Evolutionary conservation across 352 stramenopile genomes (phyloP).

Genomic region (Phytophthora quininea): DNA sequence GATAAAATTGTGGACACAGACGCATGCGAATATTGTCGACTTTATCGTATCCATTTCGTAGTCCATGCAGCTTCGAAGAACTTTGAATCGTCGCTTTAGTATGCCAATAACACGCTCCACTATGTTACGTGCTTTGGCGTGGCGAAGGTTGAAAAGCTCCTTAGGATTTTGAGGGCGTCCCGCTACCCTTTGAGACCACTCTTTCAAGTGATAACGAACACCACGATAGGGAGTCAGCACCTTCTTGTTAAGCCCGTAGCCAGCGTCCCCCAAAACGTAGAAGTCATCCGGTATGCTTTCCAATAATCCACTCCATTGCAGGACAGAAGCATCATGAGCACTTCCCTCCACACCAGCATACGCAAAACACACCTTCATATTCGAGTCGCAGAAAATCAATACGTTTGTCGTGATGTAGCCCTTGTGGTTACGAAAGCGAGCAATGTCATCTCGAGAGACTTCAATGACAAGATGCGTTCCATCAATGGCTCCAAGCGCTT

Average conservation of each 20-base stretch:
- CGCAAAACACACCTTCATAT: constrained; percentile 5
- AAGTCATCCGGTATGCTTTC: background rate
- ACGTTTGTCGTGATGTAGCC: constrained; percentile 15
- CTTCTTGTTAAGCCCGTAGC: constrained; percentile 3
- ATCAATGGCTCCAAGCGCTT: constrained; percentile 13
- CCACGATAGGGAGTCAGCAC: constrained; percentile 9
- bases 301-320: constrained; percentile 8
- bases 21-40: background rate
- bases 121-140: constrained; percentile 11
- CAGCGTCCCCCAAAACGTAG: constrained; percentile 13
- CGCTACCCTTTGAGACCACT: background rate
- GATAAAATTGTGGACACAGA: background rate
- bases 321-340: constrained; percentile 13
- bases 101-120: constrained; percentile 10
- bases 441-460: background rate
- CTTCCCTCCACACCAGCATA: constrained; percentile 10
- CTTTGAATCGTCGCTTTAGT: constrained; percentile 12
- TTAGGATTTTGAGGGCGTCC: constrained; percentile 4
- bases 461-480: constrained; percentile 8
- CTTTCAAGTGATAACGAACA: constrained; percentile 13
- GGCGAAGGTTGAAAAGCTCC: constrained; percentile 13
- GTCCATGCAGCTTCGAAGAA: constrained; percentile 2
- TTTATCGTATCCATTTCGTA: constrained; percentile 4
- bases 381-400: constrained; percentile 6
- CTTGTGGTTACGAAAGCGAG: constrained; percentile 12